Evolutionary conservation across 192 early-diverging fungal species (phyloP).

Genomic region (Coemansia sp.): DNA sequence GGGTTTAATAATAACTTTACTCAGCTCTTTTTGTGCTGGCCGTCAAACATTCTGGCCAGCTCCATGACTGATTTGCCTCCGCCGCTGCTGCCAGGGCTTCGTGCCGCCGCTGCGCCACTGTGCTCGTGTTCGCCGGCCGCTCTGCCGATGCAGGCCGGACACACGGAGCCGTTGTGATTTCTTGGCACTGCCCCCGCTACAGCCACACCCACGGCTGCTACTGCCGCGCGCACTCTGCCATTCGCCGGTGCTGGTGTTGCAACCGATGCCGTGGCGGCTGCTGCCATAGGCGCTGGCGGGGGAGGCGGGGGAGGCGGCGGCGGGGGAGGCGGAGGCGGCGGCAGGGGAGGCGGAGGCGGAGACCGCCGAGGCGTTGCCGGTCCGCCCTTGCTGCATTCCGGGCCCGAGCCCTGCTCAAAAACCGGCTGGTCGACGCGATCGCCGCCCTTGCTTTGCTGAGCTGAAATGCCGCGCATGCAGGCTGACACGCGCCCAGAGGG

Average conservation of each 20-base stretch:
- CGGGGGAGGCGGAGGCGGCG: neutral
- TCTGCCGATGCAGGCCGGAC: conserved; percentile 8
- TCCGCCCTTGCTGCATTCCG: neutral
- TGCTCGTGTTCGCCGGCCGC: neutral
- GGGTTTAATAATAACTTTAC: neutral
- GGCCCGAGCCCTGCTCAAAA: neutral
- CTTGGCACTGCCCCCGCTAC: neutral
- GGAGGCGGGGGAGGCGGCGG: neutral
- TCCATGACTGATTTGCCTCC: conserved; percentile 22
- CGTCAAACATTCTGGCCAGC: conserved; percentile 42
- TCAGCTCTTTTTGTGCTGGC: neutral
- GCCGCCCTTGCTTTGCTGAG: neutral
- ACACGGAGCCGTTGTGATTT: neutral
- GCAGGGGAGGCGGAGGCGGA: neutral
- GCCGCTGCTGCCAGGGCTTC: neutral
- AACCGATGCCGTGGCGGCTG: neutral
- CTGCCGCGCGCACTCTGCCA: no score
- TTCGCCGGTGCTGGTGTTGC: neutral
- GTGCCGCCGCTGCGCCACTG: neutral
- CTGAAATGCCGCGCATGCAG: neutral
- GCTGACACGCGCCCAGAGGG: neutral
- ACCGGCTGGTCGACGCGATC: neutral
- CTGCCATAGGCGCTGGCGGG: neutral
- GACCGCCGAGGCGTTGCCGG: conserved; percentile 1
- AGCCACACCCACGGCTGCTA: neutral